A percentile compares a stretch with the other conserved stretches of the same genome.
Conservation (phyloP, 2,329 filamentous ascomycete species). For the Blumeria graminis region DNA sequence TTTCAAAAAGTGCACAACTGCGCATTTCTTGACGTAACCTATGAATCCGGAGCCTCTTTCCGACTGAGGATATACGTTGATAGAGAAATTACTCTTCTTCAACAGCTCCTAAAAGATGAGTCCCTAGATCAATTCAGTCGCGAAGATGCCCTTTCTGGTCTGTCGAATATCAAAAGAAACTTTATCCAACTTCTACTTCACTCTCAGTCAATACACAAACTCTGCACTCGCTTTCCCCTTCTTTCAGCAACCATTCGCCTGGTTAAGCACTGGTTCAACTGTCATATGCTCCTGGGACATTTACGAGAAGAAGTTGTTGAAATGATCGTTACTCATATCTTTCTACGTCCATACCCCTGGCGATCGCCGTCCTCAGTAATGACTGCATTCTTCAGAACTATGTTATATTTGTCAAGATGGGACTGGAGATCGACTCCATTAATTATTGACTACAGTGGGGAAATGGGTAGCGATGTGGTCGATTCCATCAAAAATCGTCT, state of each 20-base stretch:
- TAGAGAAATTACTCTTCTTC: constrained; percentile 56
- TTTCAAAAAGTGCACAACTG: constrained; percentile 46
- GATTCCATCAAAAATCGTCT: constrained; percentile 44
- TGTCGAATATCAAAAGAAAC: constrained; percentile 45
- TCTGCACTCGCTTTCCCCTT: constrained; percentile 56
- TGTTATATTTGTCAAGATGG: constrained; percentile 65
- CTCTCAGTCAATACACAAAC: constrained; percentile 55
- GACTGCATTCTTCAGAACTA: constrained; percentile 58
- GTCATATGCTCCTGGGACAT: constrained; percentile 56
- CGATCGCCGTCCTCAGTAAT: constrained; percentile 48
- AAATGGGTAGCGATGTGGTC: constrained; percentile 36
- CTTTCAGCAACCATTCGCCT: constrained; percentile 66
- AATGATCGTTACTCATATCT: constrained; percentile 53
- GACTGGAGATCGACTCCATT: constrained; percentile 75
- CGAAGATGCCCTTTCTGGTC: constrained; percentile 42
- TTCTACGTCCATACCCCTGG: constrained; percentile 67
- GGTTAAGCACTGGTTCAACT: constrained; percentile 70
- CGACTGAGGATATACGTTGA: constrained; percentile 76
- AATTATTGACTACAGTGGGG: constrained; percentile 48
- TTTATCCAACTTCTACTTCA: constrained; percentile 55
- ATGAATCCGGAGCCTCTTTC: constrained; percentile 48
- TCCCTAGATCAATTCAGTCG: constrained; percentile 37
- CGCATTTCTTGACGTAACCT: constrained; percentile 60
- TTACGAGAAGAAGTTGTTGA: constrained; percentile 65
- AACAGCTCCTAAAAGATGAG: constrained; percentile 56